Evolutionary conservation across 176 grass and related monocot genomes (phyloP).

Genomic region (Phoenix roebelenii): DNA sequence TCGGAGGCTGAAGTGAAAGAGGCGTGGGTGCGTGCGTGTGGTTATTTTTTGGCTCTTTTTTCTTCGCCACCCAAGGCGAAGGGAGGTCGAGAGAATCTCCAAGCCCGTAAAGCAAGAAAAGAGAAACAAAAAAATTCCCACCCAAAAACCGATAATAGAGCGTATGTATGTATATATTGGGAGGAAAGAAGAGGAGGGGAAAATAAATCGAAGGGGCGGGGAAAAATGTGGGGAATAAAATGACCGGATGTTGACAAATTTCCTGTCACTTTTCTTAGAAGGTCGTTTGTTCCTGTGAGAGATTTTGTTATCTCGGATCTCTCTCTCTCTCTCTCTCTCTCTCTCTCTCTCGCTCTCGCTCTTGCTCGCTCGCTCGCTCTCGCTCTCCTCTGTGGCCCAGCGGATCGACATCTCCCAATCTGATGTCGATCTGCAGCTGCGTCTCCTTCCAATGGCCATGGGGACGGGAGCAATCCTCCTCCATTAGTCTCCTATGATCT

Average conservation of each 20-base stretch:
- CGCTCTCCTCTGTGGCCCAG: not conserved
- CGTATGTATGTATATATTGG: too few species aligned
- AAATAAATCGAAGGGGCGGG: not conserved
- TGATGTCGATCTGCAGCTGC: not conserved
- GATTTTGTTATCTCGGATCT: slow-evolving; percentile 16
- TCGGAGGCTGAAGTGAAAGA: not conserved
- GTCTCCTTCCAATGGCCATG: slow-evolving; percentile 13
- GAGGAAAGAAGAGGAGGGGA: not conserved
- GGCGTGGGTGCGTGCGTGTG: not conserved
- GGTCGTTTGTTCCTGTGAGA: slow-evolving; percentile 31
- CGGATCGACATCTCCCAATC: not conserved
- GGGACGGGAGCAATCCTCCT: slow-evolving; percentile 9
- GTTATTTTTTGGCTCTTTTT: not conserved
- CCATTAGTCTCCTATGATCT: slow-evolving; percentile 25
- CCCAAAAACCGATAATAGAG: too few species aligned
- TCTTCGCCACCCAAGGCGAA: not conserved
- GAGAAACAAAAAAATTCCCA: slow-evolving; percentile 15
- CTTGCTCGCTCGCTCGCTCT: slow-evolving; percentile 6
- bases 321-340: slow-evolving; percentile 12
- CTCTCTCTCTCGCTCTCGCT: slow-evolving; percentile 1
- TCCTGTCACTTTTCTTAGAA: slow-evolving; percentile 60
- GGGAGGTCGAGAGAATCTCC: slow-evolving; percentile 4
- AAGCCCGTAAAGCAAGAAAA: slow-evolving; percentile 24
- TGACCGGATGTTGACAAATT: slow-evolving; percentile 57
- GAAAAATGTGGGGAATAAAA: slow-evolving; percentile 29